Evolutionary conservation across 805 yeast species (phyloP).

Genomic region (Yamadazyma olivae): DNA sequence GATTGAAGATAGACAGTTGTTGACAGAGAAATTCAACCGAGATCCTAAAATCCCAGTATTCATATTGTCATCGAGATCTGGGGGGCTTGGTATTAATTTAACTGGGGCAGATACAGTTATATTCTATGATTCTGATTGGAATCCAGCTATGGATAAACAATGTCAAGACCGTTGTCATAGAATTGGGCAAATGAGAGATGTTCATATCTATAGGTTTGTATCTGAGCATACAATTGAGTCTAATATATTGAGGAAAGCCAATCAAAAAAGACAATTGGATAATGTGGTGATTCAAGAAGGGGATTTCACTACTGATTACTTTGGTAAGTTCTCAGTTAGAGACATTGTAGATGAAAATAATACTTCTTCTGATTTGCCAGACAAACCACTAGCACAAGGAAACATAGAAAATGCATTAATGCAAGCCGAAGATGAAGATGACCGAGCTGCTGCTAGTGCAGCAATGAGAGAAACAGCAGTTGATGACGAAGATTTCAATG

Average conservation of each 20-base stretch:
- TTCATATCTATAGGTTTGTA: conserved; percentile 93
- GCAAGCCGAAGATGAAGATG: conserved; percentile 94
- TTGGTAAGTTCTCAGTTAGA: conserved; percentile 79
- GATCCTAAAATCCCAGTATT: conserved; percentile 87
- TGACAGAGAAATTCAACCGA: conserved; percentile 89
- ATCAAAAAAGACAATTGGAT: conserved; percentile 90
- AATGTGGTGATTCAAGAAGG: conserved; percentile 97
- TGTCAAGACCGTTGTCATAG: conserved; percentile 99
- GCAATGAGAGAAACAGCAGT: conserved; percentile 84
- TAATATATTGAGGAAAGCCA: conserved; percentile 88
- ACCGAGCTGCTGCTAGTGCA: conserved; percentile 80
- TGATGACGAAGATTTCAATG: conserved; percentile 84
- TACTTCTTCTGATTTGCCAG: conserved; percentile 35
- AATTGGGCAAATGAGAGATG: conserved; percentile 97
- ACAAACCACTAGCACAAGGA: conserved; percentile 36
- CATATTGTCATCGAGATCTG: conserved; percentile 92
- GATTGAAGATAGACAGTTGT: conserved; percentile 91
- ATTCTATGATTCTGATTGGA: conserved; percentile 98
- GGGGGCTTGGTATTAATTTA: conserved; percentile 95
- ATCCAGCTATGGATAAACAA: conserved; percentile 99
- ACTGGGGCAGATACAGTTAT: conserved; percentile 99
- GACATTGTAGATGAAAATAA: conserved; percentile 73
- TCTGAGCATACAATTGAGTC: conserved; percentile 96
- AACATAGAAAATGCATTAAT: conserved; percentile 65
- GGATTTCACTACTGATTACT: conserved; percentile 95